Percentiles rank a stretch among this genome's conserved stretches.
Evolutionary conservation across 164 flowering plant species (phyloP).

Genomic region (Piper longum): DNA sequence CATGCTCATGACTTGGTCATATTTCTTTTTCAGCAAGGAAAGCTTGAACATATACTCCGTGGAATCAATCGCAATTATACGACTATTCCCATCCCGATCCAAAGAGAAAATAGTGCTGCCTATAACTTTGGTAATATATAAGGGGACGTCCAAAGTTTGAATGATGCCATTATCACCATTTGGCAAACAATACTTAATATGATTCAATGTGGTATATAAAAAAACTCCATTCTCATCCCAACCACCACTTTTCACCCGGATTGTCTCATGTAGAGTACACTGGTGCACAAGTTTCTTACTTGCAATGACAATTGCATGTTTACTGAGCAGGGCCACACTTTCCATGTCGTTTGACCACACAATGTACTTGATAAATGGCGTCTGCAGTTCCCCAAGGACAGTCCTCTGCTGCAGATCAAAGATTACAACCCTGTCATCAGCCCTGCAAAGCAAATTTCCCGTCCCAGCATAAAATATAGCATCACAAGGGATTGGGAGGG

Average conservation of each 20-base stretch:
- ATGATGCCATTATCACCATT: conserved; percentile 77
- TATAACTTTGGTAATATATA: conserved; percentile 62
- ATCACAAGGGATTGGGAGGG: conserved; percentile 56
- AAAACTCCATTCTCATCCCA: conserved; percentile 93
- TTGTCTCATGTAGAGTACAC: conserved; percentile 88
- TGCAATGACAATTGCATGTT: conserved; percentile 78
- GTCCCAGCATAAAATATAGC: conserved; percentile 90
- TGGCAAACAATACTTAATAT: conserved; percentile 83
- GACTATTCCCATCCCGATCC: conserved; percentile 62
- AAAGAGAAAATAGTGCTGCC: conserved; percentile 56
- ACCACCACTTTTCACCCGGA: conserved; percentile 83
- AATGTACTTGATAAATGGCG: conserved; percentile 66
- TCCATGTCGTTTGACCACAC: conserved; percentile 98
- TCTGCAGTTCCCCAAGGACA: conserved; percentile 79
- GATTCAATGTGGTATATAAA: conserved; percentile 75
- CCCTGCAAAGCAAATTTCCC: conserved; percentile 67
- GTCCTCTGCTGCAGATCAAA: conserved; percentile 83
- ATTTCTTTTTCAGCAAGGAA: conserved; percentile 46
- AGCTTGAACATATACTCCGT: conserved; percentile 75
- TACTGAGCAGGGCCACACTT: conserved; percentile 78
- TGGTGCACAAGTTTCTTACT: conserved; percentile 71
- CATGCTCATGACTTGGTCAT: conserved; percentile 74
- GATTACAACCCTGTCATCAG: conserved; percentile 74
- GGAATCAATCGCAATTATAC: conserved; percentile 58
- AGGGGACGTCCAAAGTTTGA: conserved; percentile 62